Conservation (phyloP, 352 stramenopile species). For the Globisporangium irregulare region DNA sequence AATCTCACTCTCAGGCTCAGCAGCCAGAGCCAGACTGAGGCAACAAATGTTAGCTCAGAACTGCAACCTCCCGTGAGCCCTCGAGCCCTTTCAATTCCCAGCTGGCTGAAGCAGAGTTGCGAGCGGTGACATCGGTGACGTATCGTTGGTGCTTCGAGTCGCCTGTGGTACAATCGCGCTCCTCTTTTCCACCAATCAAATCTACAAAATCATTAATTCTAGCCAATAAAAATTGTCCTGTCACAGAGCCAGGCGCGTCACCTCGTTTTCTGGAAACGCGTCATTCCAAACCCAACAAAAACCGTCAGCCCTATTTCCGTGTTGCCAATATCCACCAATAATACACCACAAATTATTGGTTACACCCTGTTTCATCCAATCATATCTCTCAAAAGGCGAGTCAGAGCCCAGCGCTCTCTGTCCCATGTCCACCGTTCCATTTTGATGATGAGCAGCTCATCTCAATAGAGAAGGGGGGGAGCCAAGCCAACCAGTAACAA, state of each 20-base stretch:
- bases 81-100: background rate
- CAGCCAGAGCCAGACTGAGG: background rate
- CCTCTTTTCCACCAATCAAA: constrained; percentile 1
- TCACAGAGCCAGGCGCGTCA: constrained; percentile 14
- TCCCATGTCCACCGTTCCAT: constrained; percentile 4
- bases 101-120: constrained; percentile 4
- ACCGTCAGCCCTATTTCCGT: background rate
- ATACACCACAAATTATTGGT: background rate
- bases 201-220: background rate
- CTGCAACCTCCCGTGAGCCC: background rate
- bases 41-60: background rate
- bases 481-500: background rate
- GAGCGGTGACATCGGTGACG: constrained; percentile 13
- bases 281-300: constrained; percentile 1
- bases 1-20: background rate
- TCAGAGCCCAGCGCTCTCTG: background rate
- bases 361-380: background rate
- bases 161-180: background rate
- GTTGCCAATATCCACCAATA: background rate
- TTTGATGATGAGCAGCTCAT: constrained; percentile 1
- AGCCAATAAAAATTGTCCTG: background rate
- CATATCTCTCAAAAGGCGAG: background rate
- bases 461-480: constrained; percentile 3
- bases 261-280: constrained; percentile 2
- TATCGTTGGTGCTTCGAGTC: constrained; percentile 13